phyloP scores from a whole-genome alignment of 169 alveolate genomes.

The Plasmodium gonderi region DNA sequence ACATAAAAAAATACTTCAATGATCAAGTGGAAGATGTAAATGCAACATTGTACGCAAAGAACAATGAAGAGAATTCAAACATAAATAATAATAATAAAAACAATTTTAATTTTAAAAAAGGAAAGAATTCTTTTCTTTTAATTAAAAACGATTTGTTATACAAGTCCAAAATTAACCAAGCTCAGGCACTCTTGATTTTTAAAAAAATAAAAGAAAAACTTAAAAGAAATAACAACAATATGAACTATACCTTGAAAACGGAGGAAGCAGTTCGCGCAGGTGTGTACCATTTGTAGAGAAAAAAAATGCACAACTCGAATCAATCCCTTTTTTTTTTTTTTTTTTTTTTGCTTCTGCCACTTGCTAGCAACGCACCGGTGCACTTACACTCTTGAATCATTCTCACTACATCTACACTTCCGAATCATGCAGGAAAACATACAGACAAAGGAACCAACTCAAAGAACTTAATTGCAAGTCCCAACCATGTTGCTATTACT shows the following conservation, averaged over 20 bases:
- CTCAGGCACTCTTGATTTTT: slow-evolving; percentile 43
- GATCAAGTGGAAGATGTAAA: slow-evolving; percentile 12
- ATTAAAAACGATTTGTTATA: slow-evolving; percentile 52
- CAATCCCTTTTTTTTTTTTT: too few relatives aligned
- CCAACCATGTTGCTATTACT: neutral
- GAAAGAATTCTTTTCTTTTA: slow-evolving; percentile 37
- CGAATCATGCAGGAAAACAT: neutral
- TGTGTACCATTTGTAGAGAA: neutral
- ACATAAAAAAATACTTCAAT: slow-evolving; percentile 52
- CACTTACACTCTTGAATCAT: too few relatives aligned
- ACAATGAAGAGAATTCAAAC: neutral
- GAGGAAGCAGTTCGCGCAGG: neutral
- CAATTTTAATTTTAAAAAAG: neutral
- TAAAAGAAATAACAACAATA: neutral
- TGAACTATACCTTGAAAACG: neutral
- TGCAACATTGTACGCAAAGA: neutral
- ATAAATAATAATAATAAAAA: neutral
- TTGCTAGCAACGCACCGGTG: too few relatives aligned
- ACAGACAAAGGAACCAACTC: neutral
- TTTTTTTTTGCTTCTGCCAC: too few relatives aligned
- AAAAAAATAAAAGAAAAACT: slow-evolving; percentile 64
- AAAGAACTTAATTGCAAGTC: neutral
- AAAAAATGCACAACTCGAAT: neutral
- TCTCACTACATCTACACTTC: neutral
- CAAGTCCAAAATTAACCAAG: slow-evolving; percentile 44